Percentiles rank a stretch among this genome's conserved stretches.
These are phyloP conservation scores for Auricularia sp. DNA, from an alignment of 768 basidiomycete genomes.

Conservation along the genomic window DNA sequence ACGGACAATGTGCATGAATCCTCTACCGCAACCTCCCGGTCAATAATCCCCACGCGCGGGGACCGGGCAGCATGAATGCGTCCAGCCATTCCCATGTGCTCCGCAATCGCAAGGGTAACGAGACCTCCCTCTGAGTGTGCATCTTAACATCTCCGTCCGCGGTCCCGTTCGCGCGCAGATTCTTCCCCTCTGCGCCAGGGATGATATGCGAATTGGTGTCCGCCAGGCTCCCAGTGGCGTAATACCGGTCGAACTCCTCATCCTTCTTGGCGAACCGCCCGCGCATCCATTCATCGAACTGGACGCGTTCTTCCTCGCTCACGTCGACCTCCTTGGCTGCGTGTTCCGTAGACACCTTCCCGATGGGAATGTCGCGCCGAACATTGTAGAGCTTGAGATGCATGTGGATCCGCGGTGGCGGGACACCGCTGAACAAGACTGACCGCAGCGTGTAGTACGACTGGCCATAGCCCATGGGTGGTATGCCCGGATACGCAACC, in stretches of 20 bases:
- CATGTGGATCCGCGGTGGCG: constrained; percentile 80
- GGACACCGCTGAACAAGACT: constrained; percentile 68
- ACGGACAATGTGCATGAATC: neutral
- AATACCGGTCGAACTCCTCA: constrained; percentile 55
- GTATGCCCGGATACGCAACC: constrained; percentile 84
- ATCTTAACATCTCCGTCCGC: neutral
- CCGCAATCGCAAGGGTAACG: constrained; percentile 50
- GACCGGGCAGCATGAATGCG: constrained; percentile 56
- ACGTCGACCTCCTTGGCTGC: constrained; percentile 31
- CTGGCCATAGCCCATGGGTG: constrained; percentile 73
- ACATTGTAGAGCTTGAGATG: constrained; percentile 78
- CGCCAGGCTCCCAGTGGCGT: constrained; percentile 39
- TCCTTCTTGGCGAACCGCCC: constrained; percentile 83
- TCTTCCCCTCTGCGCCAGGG: neutral
- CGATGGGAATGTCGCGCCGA: constrained; percentile 55
- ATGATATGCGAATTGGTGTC: neutral
- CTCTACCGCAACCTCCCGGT: constrained; percentile 21
- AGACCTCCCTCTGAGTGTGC: neutral
- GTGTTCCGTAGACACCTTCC: constrained; percentile 36
- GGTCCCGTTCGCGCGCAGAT: neutral
- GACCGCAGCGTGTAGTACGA: constrained; percentile 83
- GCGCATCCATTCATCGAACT: constrained; percentile 79
- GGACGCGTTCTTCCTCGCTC: constrained; percentile 44
- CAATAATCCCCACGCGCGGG: constrained; percentile 45
- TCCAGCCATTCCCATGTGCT: constrained; percentile 45